A percentile compares a stretch with the other conserved stretches of the same genome.
Evolutionary conservation across 768 basidiomycete species (phyloP).

Genomic region (Mycena leptocephala): DNA sequence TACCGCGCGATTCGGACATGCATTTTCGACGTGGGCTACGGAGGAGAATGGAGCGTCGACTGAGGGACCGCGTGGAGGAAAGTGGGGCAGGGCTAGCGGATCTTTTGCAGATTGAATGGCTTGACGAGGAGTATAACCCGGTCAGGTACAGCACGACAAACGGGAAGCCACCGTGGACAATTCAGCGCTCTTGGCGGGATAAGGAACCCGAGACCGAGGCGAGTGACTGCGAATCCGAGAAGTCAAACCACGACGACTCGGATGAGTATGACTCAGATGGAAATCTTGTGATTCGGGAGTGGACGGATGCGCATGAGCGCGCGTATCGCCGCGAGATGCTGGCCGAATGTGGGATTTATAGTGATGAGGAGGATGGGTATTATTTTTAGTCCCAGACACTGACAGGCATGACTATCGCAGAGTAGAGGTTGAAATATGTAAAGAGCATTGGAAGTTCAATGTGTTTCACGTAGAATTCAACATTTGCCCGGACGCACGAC

Average conservation of each 20-base stretch:
- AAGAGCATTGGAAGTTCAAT: no score
- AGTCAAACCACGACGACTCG: background rate
- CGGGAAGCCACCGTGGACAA: conserved; percentile 16
- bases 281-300: background rate
- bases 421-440: no score
- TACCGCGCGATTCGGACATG: background rate
- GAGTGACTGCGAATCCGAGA: background rate
- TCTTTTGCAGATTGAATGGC: conserved; percentile 6
- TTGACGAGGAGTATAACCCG: conserved; percentile 6
- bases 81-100: background rate
- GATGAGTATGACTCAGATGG: background rate
- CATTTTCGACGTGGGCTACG: conserved; percentile 23
- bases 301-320: background rate
- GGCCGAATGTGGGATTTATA: background rate
- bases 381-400: no score
- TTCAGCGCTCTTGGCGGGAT: background rate
- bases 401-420: no score
- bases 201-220: background rate
- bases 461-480: no score
- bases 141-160: conserved; percentile 1
- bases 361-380: no score
- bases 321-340: background rate
- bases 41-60: background rate
- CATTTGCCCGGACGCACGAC: no score
- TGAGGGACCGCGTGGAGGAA: background rate